Evolutionary conservation across 805 yeast genomes (phyloP).

Genomic region (Hanseniaspora thailandica): DNA sequence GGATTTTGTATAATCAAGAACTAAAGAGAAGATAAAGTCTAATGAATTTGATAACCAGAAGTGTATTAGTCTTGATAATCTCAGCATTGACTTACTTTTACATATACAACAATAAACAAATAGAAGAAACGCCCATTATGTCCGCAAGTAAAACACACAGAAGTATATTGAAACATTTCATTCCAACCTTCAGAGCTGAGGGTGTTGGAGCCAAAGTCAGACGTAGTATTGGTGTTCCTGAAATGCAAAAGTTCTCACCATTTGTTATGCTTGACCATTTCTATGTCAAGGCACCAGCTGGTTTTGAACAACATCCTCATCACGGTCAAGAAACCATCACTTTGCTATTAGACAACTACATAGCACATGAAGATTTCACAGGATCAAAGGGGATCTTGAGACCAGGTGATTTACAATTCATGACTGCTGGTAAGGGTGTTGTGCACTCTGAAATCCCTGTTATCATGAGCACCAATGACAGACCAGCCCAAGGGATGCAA

Average conservation of each 20-base stretch:
- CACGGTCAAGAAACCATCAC: constrained; percentile 77
- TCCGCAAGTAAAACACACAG: constrained; percentile 24
- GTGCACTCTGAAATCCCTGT: constrained; percentile 83
- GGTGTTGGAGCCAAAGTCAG: constrained; percentile 84
- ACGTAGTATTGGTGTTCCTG: constrained; percentile 61
- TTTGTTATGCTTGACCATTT: constrained; percentile 76
- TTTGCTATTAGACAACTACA: constrained; percentile 48
- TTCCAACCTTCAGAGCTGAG: constrained; percentile 62
- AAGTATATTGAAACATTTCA: constrained; percentile 39
- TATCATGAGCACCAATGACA: constrained; percentile 21
- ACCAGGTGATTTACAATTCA: constrained; percentile 80
- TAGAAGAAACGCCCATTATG: not conserved
- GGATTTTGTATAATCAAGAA: no score
- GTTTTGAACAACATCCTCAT: constrained; percentile 78
- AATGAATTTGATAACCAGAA: not conserved
- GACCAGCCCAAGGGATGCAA: constrained; percentile 59
- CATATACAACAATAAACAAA: not conserved
- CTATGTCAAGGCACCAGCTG: constrained; percentile 48
- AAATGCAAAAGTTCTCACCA: constrained; percentile 66
- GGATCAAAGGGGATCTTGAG: constrained; percentile 67
- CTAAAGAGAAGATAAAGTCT: not conserved
- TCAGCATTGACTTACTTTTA: not conserved
- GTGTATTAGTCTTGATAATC: not conserved
- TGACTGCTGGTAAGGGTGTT: constrained; percentile 86
- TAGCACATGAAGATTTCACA: constrained; percentile 79